Evolutionary conservation across 352 stramenopile genomes (phyloP), one percentile per base, ranked within the genome.

Genomic region (Nothophytophthora sp.): DNA sequence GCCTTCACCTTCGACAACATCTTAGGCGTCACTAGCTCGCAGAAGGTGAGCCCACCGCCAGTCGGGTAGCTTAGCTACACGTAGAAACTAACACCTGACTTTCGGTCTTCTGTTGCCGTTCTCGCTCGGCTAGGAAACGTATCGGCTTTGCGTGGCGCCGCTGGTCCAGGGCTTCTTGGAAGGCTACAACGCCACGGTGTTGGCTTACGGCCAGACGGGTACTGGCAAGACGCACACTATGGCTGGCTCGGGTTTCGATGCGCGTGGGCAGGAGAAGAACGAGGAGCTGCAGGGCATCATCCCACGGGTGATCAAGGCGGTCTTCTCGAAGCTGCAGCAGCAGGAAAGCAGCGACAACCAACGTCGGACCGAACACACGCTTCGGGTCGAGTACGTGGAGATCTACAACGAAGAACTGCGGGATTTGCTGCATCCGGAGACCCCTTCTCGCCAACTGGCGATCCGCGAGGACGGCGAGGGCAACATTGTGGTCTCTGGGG

Each of bases 371-470:
- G 86, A 97, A 41, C 95, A 95, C 50, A 81, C 79, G 28, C 56
- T 96, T n/a, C 71, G 74, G 29, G 74, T 94, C 36, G 73, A 80
- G 16, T 99, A 98, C 65, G 61, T 97, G 1, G 91, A 98, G 65
- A 88, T 98, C 42, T 97, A 98, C 54, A 76, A 85, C 51, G 91
- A 97, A 55, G 84, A 97, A 45, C 94, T 98, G 35, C 78, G 69
- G 25, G 91, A 97, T 48, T 63, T 97, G 44, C 76, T 97, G n/a
- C n/a, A n/a, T n/a, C n/a, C n/a, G n/a, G n/a, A n/a, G n/a, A n/a
- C n/a, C n/a, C n/a, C n/a, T n/a, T n/a, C n/a, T n/a, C n/a, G n/a
- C 80, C 93, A 89, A 42, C 79, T 93, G 15, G 80, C 77, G 20
- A 81, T 98, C 48, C 81, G 91, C 8, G 93, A 98, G 55, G 79